These are phyloP conservation scores for Xylaria grammica DNA, from an alignment of 495 filamentous ascomycete species.

Conservation along the genomic window DNA sequence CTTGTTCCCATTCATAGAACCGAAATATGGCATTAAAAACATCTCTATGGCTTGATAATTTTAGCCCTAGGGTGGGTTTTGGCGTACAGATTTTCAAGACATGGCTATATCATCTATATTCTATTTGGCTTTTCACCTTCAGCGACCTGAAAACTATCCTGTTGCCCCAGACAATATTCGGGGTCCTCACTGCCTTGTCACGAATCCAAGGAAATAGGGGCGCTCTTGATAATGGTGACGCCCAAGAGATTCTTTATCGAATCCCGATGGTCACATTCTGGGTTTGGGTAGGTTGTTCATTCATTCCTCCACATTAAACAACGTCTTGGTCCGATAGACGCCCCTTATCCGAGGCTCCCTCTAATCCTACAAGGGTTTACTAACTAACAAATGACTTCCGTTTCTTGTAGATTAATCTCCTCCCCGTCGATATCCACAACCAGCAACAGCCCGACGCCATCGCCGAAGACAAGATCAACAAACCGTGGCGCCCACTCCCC, in stretches of 20 bases:
- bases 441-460: not conserved
- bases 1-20: not conserved
- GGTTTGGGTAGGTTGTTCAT: not conserved
- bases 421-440: not conserved
- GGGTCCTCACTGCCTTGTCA: not conserved
- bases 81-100: not conserved
- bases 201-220: not conserved
- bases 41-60: not conserved
- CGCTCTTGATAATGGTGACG: not conserved
- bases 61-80: not conserved
- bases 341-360: too few relatives aligned
- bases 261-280: not conserved
- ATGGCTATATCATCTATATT: constrained; percentile 14
- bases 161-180: not conserved
- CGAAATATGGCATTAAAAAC: not conserved
- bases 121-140: constrained; percentile 39
- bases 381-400: not conserved
- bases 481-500: not conserved
- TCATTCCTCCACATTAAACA: not conserved
- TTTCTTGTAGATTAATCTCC: not conserved
- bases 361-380: too few relatives aligned
- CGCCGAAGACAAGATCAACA: not conserved
- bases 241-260: not conserved
- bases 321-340: too few relatives aligned
- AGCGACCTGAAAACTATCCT: constrained; percentile 37